Percentiles rank a stretch among this genome's conserved stretches.
phyloP scores from a whole-genome alignment of 2,329 filamentous ascomycete genomes.

The Anthostomella pinea region DNA sequence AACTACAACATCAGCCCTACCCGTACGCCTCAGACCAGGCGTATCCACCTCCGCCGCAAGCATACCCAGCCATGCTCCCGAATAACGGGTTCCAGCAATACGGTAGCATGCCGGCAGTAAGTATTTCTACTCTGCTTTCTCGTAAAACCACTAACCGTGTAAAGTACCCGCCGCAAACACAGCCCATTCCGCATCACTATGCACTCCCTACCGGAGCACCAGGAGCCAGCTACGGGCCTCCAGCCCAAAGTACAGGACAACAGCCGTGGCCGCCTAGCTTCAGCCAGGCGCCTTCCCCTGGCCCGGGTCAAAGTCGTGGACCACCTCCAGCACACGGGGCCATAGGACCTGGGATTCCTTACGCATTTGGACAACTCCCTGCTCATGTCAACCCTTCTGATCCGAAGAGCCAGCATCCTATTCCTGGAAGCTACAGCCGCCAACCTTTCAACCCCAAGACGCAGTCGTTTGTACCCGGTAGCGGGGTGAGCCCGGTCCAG shows the following conservation, averaged over 20 bases:
- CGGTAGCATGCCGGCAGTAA: slow-evolving; percentile 43
- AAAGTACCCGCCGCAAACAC: slow-evolving; percentile 37
- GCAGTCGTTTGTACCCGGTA: slow-evolving; percentile 79
- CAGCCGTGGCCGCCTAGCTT: slow-evolving; percentile 34
- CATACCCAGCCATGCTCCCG: slow-evolving; percentile 43
- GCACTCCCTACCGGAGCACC: slow-evolving; percentile 35
- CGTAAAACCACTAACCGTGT: slow-evolving; percentile 24
- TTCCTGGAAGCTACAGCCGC: slow-evolving; percentile 79
- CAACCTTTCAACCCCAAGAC: slow-evolving; percentile 93
- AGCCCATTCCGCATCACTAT: slow-evolving; percentile 33
- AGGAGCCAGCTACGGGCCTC: slow-evolving; percentile 33
- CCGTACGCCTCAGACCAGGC: slow-evolving; percentile 45
- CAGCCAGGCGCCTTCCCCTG: slow-evolving; percentile 23
- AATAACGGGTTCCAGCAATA: slow-evolving; percentile 45
- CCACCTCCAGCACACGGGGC: slow-evolving; percentile 24
- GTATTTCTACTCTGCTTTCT: slow-evolving; percentile 29
- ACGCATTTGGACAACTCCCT: slow-evolving; percentile 77
- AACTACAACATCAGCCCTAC: slow-evolving; percentile 46
- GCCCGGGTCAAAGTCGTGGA: slow-evolving; percentile 24
- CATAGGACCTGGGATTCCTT: slow-evolving; percentile 47
- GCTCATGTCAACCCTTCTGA: slow-evolving; percentile 67
- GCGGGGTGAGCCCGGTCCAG: slow-evolving; percentile 47
- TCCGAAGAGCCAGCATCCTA: slow-evolving; percentile 73
- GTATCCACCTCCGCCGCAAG: slow-evolving; percentile 43
- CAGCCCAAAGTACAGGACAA: slow-evolving; percentile 32